These are phyloP conservation scores for Cystobasidium onofrii DNA, from an alignment of 768 basidiomycete genomes.

Conservation along the genomic window DNA sequence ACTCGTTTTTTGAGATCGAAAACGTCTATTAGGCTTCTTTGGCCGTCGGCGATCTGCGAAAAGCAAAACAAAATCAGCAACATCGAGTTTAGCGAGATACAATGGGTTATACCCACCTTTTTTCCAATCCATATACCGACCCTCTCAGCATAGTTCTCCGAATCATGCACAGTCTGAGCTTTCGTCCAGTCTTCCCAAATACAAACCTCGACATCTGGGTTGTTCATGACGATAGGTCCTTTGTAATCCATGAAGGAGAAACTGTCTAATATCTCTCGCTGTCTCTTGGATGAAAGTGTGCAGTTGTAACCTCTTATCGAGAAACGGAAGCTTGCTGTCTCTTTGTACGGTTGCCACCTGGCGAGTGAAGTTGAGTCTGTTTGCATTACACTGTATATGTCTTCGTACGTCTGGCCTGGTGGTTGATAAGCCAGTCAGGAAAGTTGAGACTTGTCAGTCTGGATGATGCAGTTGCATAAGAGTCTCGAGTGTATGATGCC, in stretches of 20 bases:
- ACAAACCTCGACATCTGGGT: constrained; percentile 39
- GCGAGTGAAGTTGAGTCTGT: not conserved
- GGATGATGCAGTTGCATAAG: too few relatives aligned
- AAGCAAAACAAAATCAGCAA: too few relatives aligned
- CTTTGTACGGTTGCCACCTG: not conserved
- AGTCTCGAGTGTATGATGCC: constrained; percentile 14
- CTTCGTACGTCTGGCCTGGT: constrained; percentile 27
- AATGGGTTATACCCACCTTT: constrained; percentile 69
- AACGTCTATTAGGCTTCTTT: constrained; percentile 56
- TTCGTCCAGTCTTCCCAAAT: constrained; percentile 38
- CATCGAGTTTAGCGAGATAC: not conserved
- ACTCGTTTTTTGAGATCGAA: constrained; percentile 83
- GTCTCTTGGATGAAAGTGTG: constrained; percentile 27
- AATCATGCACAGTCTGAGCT: constrained; percentile 7
- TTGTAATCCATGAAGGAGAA: constrained; percentile 77
- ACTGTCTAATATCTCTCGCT: constrained; percentile 42
- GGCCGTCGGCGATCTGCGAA: constrained; percentile 29
- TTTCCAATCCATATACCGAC: constrained; percentile 69
- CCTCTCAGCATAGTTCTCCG: constrained; percentile 9
- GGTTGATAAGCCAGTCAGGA: too few relatives aligned
- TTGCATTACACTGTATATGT: not conserved
- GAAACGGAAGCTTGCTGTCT: constrained; percentile 16
- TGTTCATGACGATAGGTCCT: constrained; percentile 73
- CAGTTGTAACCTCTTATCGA: not conserved
- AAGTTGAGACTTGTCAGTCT: not conserved